These are phyloP conservation scores for Sclerospora graminicola DNA, from an alignment of 352 stramenopile genomes.

Conservation along the genomic window DNA sequence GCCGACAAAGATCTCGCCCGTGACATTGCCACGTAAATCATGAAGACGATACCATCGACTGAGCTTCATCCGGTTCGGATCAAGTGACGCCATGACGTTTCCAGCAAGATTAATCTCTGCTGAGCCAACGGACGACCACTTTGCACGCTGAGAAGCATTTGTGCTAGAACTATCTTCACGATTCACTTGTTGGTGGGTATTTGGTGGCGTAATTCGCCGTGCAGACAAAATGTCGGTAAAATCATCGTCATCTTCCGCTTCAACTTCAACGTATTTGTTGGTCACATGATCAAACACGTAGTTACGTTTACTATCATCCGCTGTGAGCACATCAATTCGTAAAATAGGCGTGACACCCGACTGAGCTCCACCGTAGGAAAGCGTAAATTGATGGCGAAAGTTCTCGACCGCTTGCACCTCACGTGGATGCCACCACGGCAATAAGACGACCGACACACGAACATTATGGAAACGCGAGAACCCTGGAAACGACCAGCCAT, in stretches of 20 bases:
- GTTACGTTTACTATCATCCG: constrained; percentile 62
- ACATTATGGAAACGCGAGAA: constrained; percentile 84
- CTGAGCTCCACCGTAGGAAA: constrained; percentile 76
- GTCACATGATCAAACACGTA: constrained; percentile 81
- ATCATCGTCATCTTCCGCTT: constrained; percentile 51
- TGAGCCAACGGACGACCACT: constrained; percentile 67
- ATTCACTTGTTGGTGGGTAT: constrained; percentile 9
- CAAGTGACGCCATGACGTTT: constrained; percentile 72
- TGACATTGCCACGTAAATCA: constrained; percentile 66
- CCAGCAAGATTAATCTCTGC: constrained; percentile 79
- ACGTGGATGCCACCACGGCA: constrained; percentile 81
- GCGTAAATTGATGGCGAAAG: constrained; percentile 67
- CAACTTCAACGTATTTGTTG: constrained; percentile 81
- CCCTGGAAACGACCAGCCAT: constrained; percentile 75
- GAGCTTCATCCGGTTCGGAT: constrained; percentile 47
- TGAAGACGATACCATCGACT: constrained; percentile 80
- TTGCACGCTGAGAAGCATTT: constrained; percentile 31
- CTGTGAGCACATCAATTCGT: constrained; percentile 59
- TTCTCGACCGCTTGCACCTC: constrained; percentile 63
- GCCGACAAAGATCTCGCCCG: constrained; percentile 76
- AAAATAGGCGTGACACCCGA: constrained; percentile 82
- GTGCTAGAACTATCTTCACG: constrained; percentile 44
- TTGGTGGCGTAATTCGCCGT: constrained; percentile 16
- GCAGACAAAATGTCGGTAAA: constrained; percentile 17
- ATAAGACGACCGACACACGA: constrained; percentile 65